Conservation (phyloP, 148 eudicot species). For the Fagopyrum tataricum region DNA sequence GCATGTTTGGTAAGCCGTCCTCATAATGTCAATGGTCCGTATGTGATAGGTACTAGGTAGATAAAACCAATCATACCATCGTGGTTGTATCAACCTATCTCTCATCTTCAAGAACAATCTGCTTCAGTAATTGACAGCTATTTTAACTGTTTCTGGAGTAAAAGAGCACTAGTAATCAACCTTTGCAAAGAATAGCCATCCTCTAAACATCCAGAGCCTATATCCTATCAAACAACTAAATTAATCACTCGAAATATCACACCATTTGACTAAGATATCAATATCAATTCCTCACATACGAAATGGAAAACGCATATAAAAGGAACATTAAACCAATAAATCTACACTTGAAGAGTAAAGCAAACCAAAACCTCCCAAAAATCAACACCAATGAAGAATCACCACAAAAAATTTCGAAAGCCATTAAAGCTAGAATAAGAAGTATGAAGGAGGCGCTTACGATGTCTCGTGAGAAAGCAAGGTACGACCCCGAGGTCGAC, state of each 20-base stretch:
- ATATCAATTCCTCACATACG: not conserved
- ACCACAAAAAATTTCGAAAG: not conserved
- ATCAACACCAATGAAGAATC: not conserved
- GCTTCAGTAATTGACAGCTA: not conserved
- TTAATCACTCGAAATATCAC: not conserved
- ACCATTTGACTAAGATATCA: not conserved
- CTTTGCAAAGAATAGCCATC: not conserved
- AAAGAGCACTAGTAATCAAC: not conserved
- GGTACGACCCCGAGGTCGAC: not conserved
- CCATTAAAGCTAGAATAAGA: not conserved
- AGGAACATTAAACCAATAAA: not conserved
- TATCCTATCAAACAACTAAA: not conserved
- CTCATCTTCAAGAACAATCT: not conserved
- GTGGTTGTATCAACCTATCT: not conserved
- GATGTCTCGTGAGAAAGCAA: not conserved
- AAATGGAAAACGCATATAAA: not conserved
- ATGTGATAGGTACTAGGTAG: not conserved
- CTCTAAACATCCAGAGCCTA: not conserved
- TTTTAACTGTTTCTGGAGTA: not conserved
- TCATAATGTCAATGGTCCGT: not conserved
- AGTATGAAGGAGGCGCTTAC: not conserved
- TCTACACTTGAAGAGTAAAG: not conserved
- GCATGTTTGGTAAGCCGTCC: not conserved
- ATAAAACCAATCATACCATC: not conserved
- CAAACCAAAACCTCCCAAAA: not conserved